A percentile compares a stretch with the other conserved stretches of the same genome.
phyloP scores from a whole-genome alignment of 2,329 filamentous ascomycete genomes.

The Thelonectria olida region DNA sequence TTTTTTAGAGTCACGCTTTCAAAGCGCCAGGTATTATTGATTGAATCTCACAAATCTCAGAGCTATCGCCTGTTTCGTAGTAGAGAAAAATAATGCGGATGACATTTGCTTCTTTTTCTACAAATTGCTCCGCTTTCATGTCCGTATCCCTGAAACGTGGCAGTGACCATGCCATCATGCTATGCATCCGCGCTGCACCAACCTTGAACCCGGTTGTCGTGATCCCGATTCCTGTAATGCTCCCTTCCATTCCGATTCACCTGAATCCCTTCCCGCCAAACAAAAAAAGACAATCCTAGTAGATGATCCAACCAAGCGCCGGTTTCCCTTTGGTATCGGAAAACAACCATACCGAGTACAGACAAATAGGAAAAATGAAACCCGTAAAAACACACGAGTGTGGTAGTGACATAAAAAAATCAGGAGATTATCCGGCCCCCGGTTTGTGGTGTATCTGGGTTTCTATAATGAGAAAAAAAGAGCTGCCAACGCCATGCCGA shows the following conservation, averaged over 20 bases:
- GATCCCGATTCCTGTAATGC: conserved; percentile 11
- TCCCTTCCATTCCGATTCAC: conserved; percentile 1
- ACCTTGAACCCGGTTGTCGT: conserved; percentile 12
- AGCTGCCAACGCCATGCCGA: conserved; percentile 34
- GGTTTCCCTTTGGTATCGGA: conserved; percentile 10
- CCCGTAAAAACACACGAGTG: conserved; percentile 13
- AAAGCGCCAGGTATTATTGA: conserved; percentile 19
- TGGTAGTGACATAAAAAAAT: conserved; percentile 28
- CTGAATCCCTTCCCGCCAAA: not conserved
- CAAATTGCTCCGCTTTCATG: conserved; percentile 18
- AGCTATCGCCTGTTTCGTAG: conserved; percentile 4
- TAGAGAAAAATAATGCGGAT: conserved; percentile 9
- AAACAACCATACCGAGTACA: conserved; percentile 13
- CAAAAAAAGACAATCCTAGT: conserved; percentile 10
- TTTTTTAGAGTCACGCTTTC: conserved; percentile 5
- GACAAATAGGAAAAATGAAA: conserved; percentile 3
- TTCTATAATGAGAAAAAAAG: conserved; percentile 15
- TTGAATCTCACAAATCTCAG: conserved; percentile 8
- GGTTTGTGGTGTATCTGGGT: conserved; percentile 31
- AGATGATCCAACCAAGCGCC: conserved; percentile 26
- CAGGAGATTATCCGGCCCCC: conserved; percentile 21
- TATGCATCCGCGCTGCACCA: conserved; percentile 23
- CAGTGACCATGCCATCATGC: conserved; percentile 30
- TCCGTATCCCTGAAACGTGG: conserved; percentile 28
- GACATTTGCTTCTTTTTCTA: conserved; percentile 20